Base-by-base conservation (phyloP, 2,329 filamentous ascomycete genomes). In the Diplodia seriata region DNA sequence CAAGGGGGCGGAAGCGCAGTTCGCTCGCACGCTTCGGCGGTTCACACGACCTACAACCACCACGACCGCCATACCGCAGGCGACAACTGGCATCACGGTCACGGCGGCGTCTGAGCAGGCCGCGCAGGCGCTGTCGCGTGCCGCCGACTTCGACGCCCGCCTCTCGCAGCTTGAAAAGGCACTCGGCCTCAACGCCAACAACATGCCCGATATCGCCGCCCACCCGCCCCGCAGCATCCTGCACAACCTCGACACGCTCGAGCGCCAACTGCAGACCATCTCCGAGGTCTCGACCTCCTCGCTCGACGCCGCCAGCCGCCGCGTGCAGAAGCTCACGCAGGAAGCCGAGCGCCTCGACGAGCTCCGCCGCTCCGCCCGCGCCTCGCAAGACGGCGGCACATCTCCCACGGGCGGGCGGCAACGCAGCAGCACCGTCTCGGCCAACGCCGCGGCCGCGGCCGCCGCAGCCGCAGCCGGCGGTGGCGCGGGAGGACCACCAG, bases 111-210 rank as follows among this genome's bases (percentile, higher is more conserved):
- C 67, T 15, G 76, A 79, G 40, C 69, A 80, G 23, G 56, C 70
- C 50, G 77, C 81, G 11, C 90, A 92, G 74, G 87, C 90, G 31
- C 84, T 97, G 43, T 88, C 89, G 40, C 91, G 93, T 77, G 90
- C 92, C 7, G 92, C 94, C 29, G 91, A 95, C 70, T 97, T 99
- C 74, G 94, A 98, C 76, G 86, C 87, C 36, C 88, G 95, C 5
- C 86, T 99, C 23, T 83, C 90, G 2, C 82, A 91, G 36, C 83
- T 99, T 57, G 95, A 99, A 81, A 89, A 89, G 72, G 87, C 89
- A 1, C 86, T 99, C 33, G 95, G 95, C 11, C 86, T 97, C 59
- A 90, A 89, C 50, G 89, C 89, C 26, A 87, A 89, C 0, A 85
- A 88, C 12, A 83, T 91, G 71, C 86, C 90, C 0, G 89, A 89